Base-by-base conservation (phyloP, 2,329 filamentous ascomycete genomes). In the Hymenoscyphus linearis region DNA sequence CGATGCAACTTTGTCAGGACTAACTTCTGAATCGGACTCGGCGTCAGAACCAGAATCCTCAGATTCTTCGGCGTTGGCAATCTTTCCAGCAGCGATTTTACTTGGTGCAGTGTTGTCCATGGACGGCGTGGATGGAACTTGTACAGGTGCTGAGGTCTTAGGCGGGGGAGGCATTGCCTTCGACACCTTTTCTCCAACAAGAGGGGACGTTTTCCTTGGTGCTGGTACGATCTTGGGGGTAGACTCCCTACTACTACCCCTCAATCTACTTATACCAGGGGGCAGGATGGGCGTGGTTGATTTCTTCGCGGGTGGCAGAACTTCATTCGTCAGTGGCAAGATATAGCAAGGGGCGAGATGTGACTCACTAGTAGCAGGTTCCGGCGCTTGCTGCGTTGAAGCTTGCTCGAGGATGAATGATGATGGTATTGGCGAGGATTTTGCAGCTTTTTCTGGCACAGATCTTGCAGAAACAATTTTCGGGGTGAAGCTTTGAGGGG, bases 231-330 rank as follows among this genome's bases (percentile, higher is more conserved):
- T 47, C 37, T 59, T 62, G 4, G 18, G 16, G 18, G 27, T 25
- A 9, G 57, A 22, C 40, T 47, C 40, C 40, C 22, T 47, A 22
- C n/a, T 47, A 47, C 18, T 13, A 12, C n/a, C 40, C n/a, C 22
- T 47, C 9, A 47, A 22, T 47, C 18, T 47, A 47, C 40, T 22
- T 22, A 22, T 58, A 4, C 35, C 54, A 34, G 63, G 63, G 36
- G 63, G 63, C 25, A 58, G 47, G 27, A 65, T 62, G 31, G 59
- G 58, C 7, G 61, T 60, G 16, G 35, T 52, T 12, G 50, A 57
- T 36, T 35, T 25, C 31, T 12, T 53, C n/a, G 4, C 25, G 7
- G 34, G 34, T 53, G 55, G 58, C 55, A 62, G 52, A 47, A 44
- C 34, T 59, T 53, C 10, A 47, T 50, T 50, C 26, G 52, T 53